A percentile compares a stretch with the other conserved stretches of the same genome.
phyloP scores from a whole-genome alignment of 2,329 filamentous ascomycete genomes.

The Madurella fahalii region DNA sequence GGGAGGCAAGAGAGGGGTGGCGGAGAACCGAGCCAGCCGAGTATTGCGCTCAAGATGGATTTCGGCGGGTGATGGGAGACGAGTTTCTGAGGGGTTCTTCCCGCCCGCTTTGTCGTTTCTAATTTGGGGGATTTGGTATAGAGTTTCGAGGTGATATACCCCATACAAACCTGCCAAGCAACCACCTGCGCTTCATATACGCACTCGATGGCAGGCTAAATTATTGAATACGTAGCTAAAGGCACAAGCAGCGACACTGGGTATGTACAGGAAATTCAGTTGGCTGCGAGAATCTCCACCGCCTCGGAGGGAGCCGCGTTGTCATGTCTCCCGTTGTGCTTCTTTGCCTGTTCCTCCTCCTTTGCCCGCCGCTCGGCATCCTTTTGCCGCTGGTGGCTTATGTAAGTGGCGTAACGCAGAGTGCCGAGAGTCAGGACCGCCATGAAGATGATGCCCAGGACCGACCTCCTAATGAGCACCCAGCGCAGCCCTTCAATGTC shows the following conservation, averaged over 20 bases:
- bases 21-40: constrained; percentile 54
- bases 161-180: too few species aligned
- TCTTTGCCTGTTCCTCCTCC: constrained; percentile 40
- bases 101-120: not conserved
- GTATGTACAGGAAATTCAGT: constrained; percentile 30
- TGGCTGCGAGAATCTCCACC: constrained; percentile 55
- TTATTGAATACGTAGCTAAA: too few species aligned
- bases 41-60: constrained; percentile 91
- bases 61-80: constrained; percentile 53
- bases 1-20: constrained; percentile 29
- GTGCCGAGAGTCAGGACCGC: constrained; percentile 56
- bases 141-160: too few species aligned
- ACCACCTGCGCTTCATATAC: too few species aligned
- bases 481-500: constrained; percentile 89
- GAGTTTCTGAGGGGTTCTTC: not conserved
- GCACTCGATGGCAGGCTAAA: too few species aligned
- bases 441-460: constrained; percentile 64
- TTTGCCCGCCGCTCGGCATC: constrained; percentile 39
- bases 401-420: constrained; percentile 57
- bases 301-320: constrained; percentile 47
- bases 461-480: constrained; percentile 66
- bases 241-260: not conserved
- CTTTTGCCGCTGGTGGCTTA: constrained; percentile 46
- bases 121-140: not conserved
- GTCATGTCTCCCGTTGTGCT: constrained; percentile 44